Evolutionary conservation across 352 stramenopile species (phyloP).

Genomic region (Pythium aquatile): DNA sequence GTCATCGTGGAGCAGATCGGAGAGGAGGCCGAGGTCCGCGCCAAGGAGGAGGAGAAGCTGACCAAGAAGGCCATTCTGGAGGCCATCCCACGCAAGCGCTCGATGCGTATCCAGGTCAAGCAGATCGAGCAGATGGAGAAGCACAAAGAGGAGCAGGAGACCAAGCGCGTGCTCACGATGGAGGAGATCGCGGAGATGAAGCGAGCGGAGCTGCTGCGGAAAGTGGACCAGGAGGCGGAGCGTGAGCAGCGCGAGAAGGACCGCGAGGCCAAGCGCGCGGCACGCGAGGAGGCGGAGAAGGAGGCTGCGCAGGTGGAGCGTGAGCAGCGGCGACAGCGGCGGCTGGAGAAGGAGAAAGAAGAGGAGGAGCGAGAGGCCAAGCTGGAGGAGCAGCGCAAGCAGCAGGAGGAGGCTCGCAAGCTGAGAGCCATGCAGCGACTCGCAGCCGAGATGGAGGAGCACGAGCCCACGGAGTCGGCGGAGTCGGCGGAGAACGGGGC

Average conservation of each 20-base stretch:
- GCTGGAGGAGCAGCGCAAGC: constrained; percentile 20
- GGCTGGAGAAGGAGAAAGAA: constrained; percentile 60
- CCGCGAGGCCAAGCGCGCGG: constrained; percentile 43
- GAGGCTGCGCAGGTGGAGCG: constrained; percentile 52
- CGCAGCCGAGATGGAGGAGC: constrained; percentile 8
- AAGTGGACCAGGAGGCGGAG: constrained; percentile 65
- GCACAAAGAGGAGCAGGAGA: constrained; percentile 55
- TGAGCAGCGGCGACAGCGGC: constrained; percentile 51
- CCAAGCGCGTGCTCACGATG: constrained; percentile 50
- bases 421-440: constrained; percentile 49
- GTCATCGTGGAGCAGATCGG: constrained; percentile 81
- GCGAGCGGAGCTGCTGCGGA: constrained; percentile 60
- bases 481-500: background rate
- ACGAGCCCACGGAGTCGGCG: background rate
- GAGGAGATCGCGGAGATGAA: constrained; percentile 74
- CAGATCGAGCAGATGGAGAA: constrained; percentile 80
- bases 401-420: constrained; percentile 53
- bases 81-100: constrained; percentile 81
- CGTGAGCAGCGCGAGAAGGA: constrained; percentile 54
- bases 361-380: constrained; percentile 32
- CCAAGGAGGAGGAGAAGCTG: constrained; percentile 65
- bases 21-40: constrained; percentile 49
- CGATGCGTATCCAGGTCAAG: constrained; percentile 82
- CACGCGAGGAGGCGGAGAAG: constrained; percentile 55
- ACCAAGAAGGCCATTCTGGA: constrained; percentile 79